Base-by-base conservation (phyloP, 345 rosid genomes). In the Lenwebbia sp. region DNA sequence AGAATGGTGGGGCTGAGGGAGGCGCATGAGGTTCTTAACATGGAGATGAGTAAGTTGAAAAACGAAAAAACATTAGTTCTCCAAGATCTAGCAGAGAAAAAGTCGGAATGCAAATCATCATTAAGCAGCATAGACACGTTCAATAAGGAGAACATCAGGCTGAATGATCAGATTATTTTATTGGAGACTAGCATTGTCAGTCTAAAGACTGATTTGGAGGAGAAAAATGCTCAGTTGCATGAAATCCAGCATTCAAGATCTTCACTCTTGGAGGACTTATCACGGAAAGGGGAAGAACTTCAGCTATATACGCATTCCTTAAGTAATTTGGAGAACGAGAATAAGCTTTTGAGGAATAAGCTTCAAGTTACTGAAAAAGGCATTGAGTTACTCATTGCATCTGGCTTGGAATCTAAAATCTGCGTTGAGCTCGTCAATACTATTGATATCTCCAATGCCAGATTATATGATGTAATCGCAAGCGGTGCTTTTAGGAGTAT, bases 151-250 rank as follows among this genome's bases (percentile, higher is more conserved):
- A 89, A 85, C 83, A 86, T 87, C 54, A 88, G 85, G 87, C 88
- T 91, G 86, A 90, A 90, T 83, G 94, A 91, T 83, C 88, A 90
- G 84, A 85, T 92, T 86, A 28, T 55, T 83, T 88, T 85, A 60
- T 87, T 94, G 91, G 95, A 93, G 91, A 89, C 90, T 87, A 62
- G 54, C 86, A 88, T 92, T 90, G 87, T 88, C 51, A 55, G 57
- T 85, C 90, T 94, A 70, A 92, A 93, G 84, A 87, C 91, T 82
- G 96, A 92, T 88, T 65, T 95, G 87, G 89, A 85, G 50, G 86
- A 55, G 85, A 96, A 91, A 91, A 89, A 88, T 86, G 90, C 88
- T 86, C 93, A 92, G 87, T 58, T 95, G 87, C 30, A 88, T 86
- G 90, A 90, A 83, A 89, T 93, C 37, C 87, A 90, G 82, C 91